Evolutionary conservation across 441 rosid genomes (phyloP), one percentile per base, ranked within the genome.

Genomic region (Brassica hybrid): DNA sequence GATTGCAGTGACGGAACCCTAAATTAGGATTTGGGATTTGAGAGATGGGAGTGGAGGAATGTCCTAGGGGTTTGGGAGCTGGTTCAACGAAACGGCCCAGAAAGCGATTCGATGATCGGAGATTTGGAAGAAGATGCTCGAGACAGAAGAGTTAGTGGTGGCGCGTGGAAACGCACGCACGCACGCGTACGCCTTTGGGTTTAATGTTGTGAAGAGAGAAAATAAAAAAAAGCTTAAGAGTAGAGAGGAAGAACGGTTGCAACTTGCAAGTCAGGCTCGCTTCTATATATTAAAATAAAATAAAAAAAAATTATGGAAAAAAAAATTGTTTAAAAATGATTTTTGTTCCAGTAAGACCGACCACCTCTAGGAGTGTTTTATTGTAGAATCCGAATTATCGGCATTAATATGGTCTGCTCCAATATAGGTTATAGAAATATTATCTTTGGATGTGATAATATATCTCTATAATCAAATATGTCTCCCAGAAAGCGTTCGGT

Each of bases 21-120:
- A 41, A 23, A 41, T 5, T 5, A 72, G 85, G 88, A 88, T 77
- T 86, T 86, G 77, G 69, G 73, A 67, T 70, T 62, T 69, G 66
- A 81, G 76, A 74, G 30, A 34, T 5, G 36, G 30, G 2, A 13
- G 18, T 59, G 76, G 13, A n/a, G 50, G 30, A 50, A 32, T 58
- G 3, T 30, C 41, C 0, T 71, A 0, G 57, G 56, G 18, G 52
- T 57, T 0, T 45, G 6, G 1, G 65, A 57, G 27, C 1, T 57
- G 13, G 32, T 58, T 59, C 9, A 4, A 56, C 32, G 32, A 32
- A 6, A 16, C 63, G 27, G 30, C 19, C 16, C 11, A 56, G 71
- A 1, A 43, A 58, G 17, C 56, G 80, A 65, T 17, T 21, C 63
- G 68, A 23, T 11, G 65, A 60, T 60, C 64, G 56, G 76, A n/a